Evolutionary conservation across 2,329 filamentous ascomycete species (phyloP), one percentile per base, ranked within the genome.

Genomic region (Fusarium phyllophilum): DNA sequence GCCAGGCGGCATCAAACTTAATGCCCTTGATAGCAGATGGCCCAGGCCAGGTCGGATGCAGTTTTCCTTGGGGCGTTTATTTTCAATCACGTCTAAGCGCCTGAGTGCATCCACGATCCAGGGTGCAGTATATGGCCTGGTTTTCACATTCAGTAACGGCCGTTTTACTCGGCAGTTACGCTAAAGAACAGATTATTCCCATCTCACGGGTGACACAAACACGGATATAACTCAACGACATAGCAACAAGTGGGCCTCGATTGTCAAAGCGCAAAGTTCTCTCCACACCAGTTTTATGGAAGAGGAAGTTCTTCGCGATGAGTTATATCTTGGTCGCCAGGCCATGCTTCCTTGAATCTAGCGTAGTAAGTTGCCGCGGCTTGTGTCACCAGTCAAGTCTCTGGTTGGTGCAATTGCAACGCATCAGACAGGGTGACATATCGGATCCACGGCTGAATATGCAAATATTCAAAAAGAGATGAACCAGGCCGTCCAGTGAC

Each of bases 191-290:
- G 36, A 39, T 52, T 68, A 55, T 66, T 64, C 56, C 42, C 44
- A 57, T 67, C 41, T 36, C 20, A 24, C 26, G 52, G 46, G 56
- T 71, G 51, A 51, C 45, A 24, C 42, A 15, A 56, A 24, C n/a
- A 36, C 54, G 71, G 67, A 45, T 61, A 56, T 66, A 68, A 55
- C 22, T 42, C 48, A 34, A 60, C 33, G 22, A 39, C 31, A 62
- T 56, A 26, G 29, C 46, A 51, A 38, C 39, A 45, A 51, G 60
- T 48, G 49, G 54, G 29, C 54, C 48, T 56, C 29, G 26, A 59
- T 44, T 60, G 68, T 72, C 69, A 68, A 68, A 68, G 63, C 69
- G 68, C 48, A 45, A 49, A 42, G 31, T 38, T 44, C 46, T 68
- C 46, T 56, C 68, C 67, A 55, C 67, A 56, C 41, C 45, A 45